Percentiles rank a stretch among this genome's conserved stretches.
phyloP scores from a whole-genome alignment of 2,329 filamentous ascomycete species.

The Botrytis aclada region DNA sequence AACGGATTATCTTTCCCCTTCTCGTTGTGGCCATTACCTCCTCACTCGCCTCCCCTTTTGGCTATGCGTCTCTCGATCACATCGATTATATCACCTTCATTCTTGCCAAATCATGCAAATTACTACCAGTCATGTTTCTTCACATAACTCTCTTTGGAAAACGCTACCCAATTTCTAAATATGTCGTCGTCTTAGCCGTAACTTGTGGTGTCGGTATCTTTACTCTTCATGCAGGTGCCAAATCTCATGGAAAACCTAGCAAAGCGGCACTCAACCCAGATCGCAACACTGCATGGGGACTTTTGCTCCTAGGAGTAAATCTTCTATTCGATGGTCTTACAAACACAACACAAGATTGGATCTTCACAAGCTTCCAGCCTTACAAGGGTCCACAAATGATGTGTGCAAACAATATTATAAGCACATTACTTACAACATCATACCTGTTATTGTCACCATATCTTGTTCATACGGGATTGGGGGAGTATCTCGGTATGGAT shows the following conservation, averaged over 20 bases:
- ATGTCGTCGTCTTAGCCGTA: constrained; percentile 85
- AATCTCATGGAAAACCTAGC: constrained; percentile 48
- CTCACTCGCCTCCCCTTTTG: constrained; percentile 90
- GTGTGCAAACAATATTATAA: constrained; percentile 93
- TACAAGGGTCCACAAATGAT: constrained; percentile 98
- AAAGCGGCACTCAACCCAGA: constrained; percentile 44
- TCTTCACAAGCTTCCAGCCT: constrained; percentile 75
- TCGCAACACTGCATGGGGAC: constrained; percentile 70
- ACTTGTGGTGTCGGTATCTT: constrained; percentile 93
- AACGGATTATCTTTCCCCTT: constrained; percentile 71
- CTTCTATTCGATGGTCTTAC: constrained; percentile 93
- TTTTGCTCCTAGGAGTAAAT: constrained; percentile 83
- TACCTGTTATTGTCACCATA: constrained; percentile 80
- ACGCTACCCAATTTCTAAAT: constrained; percentile 93
- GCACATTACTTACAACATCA: constrained; percentile 68
- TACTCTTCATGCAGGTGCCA: constrained; percentile 77
- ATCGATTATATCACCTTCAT: constrained; percentile 99
- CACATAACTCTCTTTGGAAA: constrained; percentile 89
- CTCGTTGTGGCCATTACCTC: constrained; percentile 82
- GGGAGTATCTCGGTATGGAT: constrained; percentile 65
- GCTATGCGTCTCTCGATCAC: constrained; percentile 86
- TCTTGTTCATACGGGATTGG: constrained; percentile 64
- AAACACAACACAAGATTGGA: constrained; percentile 94
- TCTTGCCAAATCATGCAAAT: constrained; percentile 95
- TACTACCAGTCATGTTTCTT: constrained; percentile 97